Evolutionary conservation across 1,284 basidiomycete species (phyloP), one percentile per base, ranked within the genome.

Genomic region (Schizophyllum amplum): DNA sequence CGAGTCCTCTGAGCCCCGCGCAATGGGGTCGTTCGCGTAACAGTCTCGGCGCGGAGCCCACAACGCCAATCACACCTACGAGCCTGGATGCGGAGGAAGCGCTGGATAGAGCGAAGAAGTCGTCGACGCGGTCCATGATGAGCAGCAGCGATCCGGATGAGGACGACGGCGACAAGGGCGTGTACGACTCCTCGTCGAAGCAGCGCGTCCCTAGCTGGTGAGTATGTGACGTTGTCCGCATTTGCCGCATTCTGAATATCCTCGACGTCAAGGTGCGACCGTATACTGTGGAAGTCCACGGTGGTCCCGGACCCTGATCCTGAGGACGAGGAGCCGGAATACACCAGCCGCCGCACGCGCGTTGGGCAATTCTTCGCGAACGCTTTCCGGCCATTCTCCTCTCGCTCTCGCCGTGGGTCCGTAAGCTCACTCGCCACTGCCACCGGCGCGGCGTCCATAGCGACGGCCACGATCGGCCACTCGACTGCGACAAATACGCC

Each of bases 161-260:
- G 22, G 69, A 69, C 24, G 72, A 73, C 7, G 76, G 76, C 24
- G 80, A 79, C 50, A 79, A 76, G 63, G 85, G 83, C 20, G 83
- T 87, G 1, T 90, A 90, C 63, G 89, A 91, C 68, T 83, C 85
- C 22, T 90, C 89, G 15, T 75, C 80, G 63, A 91, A 91, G 69
- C 80, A 83, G 64, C 81, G 88, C n/a, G 88, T 91, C 25, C 88
- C 88, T 2, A 89, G 87, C 65, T 91, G 89, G 88, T 87, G 60
- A 57, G 77, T 69, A 17, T 15, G 55, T 26, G 22, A 24, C 47
- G 33, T 15, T 46, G 24, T 63, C 57, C 49, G 7, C 22, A 11
- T 52, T 20, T 17, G 60, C 59, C 33, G 24, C 55, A 24, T 50
- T 53, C 33, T 24, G 20, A 49, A 27, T 27, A 21, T 59, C 33